Conservation (phyloP, 2,329 filamentous ascomycete genomes). For the Penicillium sp. region DNA sequence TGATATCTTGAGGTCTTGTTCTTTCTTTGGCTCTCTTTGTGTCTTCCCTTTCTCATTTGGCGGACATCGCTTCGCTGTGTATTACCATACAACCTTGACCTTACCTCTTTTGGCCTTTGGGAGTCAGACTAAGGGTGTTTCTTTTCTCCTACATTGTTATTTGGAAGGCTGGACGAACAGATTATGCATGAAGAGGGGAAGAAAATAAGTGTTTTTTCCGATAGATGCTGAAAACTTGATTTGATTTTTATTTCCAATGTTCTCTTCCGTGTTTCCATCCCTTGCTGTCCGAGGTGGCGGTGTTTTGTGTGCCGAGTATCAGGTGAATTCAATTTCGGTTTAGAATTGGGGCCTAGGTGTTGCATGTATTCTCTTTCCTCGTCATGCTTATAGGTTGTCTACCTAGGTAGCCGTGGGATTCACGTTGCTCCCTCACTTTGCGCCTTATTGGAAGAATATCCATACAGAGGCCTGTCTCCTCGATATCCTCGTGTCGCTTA, state of each 20-base stretch:
- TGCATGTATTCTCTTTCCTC: no score
- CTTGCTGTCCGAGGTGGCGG: background rate
- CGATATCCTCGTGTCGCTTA: no score
- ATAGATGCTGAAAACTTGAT: conserved; percentile 1
- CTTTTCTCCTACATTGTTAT: background rate
- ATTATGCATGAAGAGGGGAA: background rate
- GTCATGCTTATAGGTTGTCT: no score
- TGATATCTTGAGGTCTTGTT: conserved; percentile 7
- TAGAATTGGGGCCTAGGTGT: no score
- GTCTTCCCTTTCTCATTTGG: conserved; percentile 13
- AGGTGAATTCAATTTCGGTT: no score
- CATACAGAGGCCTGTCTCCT: no score
- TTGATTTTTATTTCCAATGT: background rate
- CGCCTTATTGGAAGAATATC: no score
- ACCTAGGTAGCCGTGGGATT: no score
- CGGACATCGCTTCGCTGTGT: conserved; percentile 19
- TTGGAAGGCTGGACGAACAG: background rate
- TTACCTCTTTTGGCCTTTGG: background rate
- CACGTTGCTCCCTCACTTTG: no score
- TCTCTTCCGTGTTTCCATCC: background rate
- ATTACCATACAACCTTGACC: conserved; percentile 24
- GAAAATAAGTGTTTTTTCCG: background rate
- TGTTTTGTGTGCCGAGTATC: no score
- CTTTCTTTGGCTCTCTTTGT: conserved; percentile 1
- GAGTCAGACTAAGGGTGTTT: background rate